phyloP scores from a whole-genome alignment of 2,329 filamentous ascomycete species.

The Fusarium sp. region DNA sequence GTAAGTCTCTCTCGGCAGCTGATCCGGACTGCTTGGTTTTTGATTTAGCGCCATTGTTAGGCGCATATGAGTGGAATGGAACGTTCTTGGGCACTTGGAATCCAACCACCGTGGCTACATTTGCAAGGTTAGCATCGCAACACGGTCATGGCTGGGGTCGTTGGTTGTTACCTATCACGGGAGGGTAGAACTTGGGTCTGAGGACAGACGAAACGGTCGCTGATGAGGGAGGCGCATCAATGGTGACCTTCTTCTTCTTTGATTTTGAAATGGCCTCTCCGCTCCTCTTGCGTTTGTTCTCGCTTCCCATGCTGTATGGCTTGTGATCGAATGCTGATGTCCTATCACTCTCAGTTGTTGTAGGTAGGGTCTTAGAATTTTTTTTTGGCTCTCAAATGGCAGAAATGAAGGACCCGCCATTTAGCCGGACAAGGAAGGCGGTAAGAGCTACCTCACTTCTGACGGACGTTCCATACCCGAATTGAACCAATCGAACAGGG shows the following conservation, averaged over 20 bases:
- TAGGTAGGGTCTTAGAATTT: constrained; percentile 45
- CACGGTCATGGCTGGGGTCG: neutral
- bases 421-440: constrained; percentile 44
- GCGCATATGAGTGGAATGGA: constrained; percentile 65
- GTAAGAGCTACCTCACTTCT: constrained; percentile 17
- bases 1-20: constrained; percentile 61
- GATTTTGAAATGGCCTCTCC: constrained; percentile 57
- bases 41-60: constrained; percentile 52
- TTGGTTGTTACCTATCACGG: constrained; percentile 63
- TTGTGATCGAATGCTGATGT: constrained; percentile 20
- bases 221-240: constrained; percentile 57
- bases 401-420: constrained; percentile 45
- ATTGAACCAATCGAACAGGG: neutral
- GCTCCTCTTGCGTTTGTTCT: constrained; percentile 64
- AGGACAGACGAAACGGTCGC: constrained; percentile 63
- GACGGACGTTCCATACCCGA: neutral
- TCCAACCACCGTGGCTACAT: constrained; percentile 54
- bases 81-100: constrained; percentile 54
- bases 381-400: constrained; percentile 44
- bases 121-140: constrained; percentile 43
- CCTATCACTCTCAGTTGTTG: constrained; percentile 7
- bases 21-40: constrained; percentile 58
- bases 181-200: constrained; percentile 62
- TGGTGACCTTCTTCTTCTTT: constrained; percentile 69
- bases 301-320: constrained; percentile 54